phyloP scores from a whole-genome alignment of 371 early-diverging fungal genomes.

The Nematocida sp. region DNA sequence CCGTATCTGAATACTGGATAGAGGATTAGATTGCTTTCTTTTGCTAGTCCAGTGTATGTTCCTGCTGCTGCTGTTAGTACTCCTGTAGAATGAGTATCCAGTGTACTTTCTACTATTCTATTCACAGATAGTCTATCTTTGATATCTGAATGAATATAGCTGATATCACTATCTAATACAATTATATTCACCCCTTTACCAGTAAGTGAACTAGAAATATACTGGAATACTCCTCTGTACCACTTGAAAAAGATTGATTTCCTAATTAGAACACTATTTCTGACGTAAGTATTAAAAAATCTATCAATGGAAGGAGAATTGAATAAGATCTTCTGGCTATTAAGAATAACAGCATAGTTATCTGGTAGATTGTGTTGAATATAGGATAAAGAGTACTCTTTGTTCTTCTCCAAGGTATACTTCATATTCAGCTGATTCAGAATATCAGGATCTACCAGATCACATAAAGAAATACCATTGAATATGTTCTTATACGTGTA shows the following conservation, averaged over 20 bases:
- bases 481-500: neutral
- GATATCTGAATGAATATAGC: conserved; percentile 9
- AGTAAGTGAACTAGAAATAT: conserved; percentile 23
- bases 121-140: conserved; percentile 25
- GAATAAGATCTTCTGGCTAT: conserved; percentile 5
- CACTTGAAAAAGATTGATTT: conserved; percentile 28
- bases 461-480: neutral
- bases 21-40: conserved; percentile 47
- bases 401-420: neutral
- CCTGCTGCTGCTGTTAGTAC: conserved; percentile 48
- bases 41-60: conserved; percentile 53
- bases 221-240: conserved; percentile 28
- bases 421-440: neutral
- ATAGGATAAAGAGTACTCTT: conserved; percentile 7
- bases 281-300: conserved; percentile 10
- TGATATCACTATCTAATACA: conserved; percentile 55
- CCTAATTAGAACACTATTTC: conserved; percentile 24
- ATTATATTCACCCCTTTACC: conserved; percentile 56
- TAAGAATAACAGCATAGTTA: conserved; percentile 5
- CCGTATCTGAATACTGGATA: conserved; percentile 53
- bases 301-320: neutral
- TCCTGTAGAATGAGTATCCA: conserved; percentile 30
- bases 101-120: neutral
- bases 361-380: conserved; percentile 18
- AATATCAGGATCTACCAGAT: neutral